Conservation (phyloP, 257 asterid species). For the Rhazya stricta region DNA sequence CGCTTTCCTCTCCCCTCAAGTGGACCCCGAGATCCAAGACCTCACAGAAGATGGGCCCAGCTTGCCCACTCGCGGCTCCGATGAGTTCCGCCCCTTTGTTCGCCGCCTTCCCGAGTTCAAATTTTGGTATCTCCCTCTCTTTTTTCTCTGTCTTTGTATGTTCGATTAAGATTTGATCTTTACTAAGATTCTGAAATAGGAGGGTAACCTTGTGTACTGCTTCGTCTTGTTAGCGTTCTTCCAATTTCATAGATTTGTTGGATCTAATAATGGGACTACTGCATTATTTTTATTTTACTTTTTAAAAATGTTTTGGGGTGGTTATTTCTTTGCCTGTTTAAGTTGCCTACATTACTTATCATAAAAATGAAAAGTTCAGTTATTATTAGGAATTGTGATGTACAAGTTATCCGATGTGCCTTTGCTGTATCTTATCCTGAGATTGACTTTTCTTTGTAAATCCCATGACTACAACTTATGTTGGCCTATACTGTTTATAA, state of each 20-base stretch:
- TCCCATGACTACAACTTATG: background rate
- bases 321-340: background rate
- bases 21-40: slow-evolving; percentile 86
- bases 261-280: background rate
- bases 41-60: slow-evolving; percentile 52
- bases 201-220: background rate
- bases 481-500: background rate
- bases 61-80: slow-evolving; percentile 90
- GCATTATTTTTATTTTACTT: background rate
- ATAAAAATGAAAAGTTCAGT: background rate
- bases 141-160: background rate
- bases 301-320: background rate
- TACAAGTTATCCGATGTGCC: background rate
- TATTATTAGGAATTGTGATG: too few species aligned
- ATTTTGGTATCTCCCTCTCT: slow-evolving; percentile 60
- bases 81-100: slow-evolving; percentile 98
- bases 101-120: slow-evolving; percentile 98
- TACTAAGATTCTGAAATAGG: background rate
- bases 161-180: slow-evolving; percentile 8
- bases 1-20: slow-evolving; percentile 94
- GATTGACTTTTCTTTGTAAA: background rate
- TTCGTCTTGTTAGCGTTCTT: background rate
- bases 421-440: background rate
- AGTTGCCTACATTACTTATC: background rate
- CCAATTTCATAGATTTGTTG: background rate